phyloP scores from a whole-genome alignment of 2,329 filamentous ascomycete genomes.

The Elsinoe necatrix region DNA sequence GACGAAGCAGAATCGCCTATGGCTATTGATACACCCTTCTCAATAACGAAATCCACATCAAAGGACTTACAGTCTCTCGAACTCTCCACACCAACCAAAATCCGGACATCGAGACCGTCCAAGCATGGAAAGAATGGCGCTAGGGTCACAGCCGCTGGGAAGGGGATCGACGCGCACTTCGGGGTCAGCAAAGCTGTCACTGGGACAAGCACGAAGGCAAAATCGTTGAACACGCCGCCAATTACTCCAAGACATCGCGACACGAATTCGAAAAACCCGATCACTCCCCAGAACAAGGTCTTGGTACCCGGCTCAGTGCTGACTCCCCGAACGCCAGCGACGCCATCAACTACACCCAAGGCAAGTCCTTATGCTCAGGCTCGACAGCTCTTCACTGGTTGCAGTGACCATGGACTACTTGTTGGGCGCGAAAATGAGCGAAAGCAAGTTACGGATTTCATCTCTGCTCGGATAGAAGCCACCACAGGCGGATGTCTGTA shows the following conservation, averaged over 20 bases:
- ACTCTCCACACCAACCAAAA: slow-evolving; percentile 15
- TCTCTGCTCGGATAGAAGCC: slow-evolving; percentile 53
- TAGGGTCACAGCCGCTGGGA: slow-evolving; percentile 37
- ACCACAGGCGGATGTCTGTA: slow-evolving; percentile 75
- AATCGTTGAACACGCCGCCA: slow-evolving; percentile 40
- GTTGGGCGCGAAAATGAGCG: slow-evolving; percentile 66
- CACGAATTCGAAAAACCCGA: slow-evolving; percentile 58
- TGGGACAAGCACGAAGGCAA: slow-evolving; percentile 31
- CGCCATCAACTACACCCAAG: slow-evolving; percentile 54
- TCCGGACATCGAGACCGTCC: slow-evolving; percentile 27
- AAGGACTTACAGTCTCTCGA: slow-evolving; percentile 29
- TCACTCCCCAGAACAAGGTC: slow-evolving; percentile 77
- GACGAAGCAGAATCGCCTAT: slow-evolving; percentile 62
- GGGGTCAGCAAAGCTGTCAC: slow-evolving; percentile 30
- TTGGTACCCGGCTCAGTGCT: slow-evolving; percentile 66
- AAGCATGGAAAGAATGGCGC: slow-evolving; percentile 41
- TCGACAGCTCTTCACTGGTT: slow-evolving; percentile 76
- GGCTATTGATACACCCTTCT: slow-evolving; percentile 24
- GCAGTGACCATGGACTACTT: slow-evolving; percentile 63
- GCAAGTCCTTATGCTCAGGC: slow-evolving; percentile 75
- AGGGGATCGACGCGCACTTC: slow-evolving; percentile 40
- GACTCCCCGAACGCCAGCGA: slow-evolving; percentile 70
- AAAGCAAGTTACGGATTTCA: slow-evolving; percentile 59
- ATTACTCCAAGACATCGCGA: slow-evolving; percentile 72
- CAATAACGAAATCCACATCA: slow-evolving; percentile 30